phyloP scores from a whole-genome alignment of 2,329 filamentous ascomycete species.

The Huntiella bhutanensis region DNA sequence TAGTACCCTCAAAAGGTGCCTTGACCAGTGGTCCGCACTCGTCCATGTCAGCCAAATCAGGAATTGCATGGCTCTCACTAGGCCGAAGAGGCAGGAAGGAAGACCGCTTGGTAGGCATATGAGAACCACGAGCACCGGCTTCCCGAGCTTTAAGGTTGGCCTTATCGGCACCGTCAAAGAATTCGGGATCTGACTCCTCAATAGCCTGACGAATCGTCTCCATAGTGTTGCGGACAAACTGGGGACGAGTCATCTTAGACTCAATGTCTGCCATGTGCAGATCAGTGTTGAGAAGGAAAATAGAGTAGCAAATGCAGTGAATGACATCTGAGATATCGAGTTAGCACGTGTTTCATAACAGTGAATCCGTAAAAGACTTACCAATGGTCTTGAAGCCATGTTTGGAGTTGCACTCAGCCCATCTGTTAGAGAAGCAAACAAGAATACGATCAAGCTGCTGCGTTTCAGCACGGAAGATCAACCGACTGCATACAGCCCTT shows the following conservation, averaged over 20 bases:
- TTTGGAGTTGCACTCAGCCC: constrained; percentile 82
- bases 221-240: constrained; percentile 94
- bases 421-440: constrained; percentile 70
- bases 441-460: constrained; percentile 93
- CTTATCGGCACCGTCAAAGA: constrained; percentile 28
- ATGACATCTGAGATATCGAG: constrained; percentile 50
- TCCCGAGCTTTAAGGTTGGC: constrained; percentile 13
- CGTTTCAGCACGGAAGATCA: constrained; percentile 76
- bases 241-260: constrained; percentile 82
- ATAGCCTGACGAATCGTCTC: constrained; percentile 67
- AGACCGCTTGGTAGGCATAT: constrained; percentile 21
- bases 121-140: constrained; percentile 8
- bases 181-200: constrained; percentile 49
- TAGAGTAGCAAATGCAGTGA: constrained; percentile 91
- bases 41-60: constrained; percentile 19
- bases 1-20: constrained; percentile 51
- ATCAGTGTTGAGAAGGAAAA: constrained; percentile 90
- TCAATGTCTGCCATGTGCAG: constrained; percentile 89
- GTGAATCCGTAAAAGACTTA: constrained; percentile 24
- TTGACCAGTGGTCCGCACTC: constrained; percentile 62
- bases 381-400: constrained; percentile 83
- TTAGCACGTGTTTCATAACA: constrained; percentile 15
- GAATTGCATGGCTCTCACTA: constrained; percentile 17
- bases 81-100: constrained; percentile 33
- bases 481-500: constrained; percentile 59